Evolutionary conservation across 2,329 filamentous ascomycete species (phyloP).

Genomic region (Tetracladium maxilliforme): DNA sequence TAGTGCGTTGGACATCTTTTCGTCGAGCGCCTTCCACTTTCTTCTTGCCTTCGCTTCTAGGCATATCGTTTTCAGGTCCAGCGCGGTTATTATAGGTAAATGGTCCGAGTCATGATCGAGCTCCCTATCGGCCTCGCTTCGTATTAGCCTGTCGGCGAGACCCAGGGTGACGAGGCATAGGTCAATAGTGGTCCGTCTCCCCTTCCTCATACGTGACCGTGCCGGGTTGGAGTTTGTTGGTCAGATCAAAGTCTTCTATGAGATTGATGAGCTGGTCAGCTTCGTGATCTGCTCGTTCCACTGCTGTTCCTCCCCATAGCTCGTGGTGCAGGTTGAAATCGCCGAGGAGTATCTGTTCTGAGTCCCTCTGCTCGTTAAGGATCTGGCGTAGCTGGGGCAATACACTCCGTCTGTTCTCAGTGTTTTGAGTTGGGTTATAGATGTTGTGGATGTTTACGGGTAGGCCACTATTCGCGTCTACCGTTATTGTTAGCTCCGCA

Average conservation of each 20-base stretch:
- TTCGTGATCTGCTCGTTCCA: too few species aligned
- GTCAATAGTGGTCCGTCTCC: background rate
- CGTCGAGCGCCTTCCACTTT: background rate
- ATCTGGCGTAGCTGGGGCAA: too few species aligned
- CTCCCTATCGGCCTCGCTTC: constrained; percentile 4
- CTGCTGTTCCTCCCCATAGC: constrained; percentile 1
- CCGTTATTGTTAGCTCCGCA: constrained; percentile 4
- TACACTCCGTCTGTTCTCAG: constrained; percentile 3
- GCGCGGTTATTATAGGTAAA: constrained; percentile 8
- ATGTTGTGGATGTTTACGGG: constrained; percentile 7
- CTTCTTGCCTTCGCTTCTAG: too few species aligned
- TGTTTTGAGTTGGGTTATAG: constrained; percentile 6
- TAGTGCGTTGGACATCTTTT: too few species aligned
- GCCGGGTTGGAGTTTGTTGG: too few species aligned
- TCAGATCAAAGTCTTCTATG: constrained; percentile 1
- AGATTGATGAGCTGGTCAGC: background rate
- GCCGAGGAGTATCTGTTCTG: constrained; percentile 1
- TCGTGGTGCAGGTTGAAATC: constrained; percentile 2
- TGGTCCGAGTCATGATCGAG: constrained; percentile 10
- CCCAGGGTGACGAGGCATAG: constrained; percentile 3
- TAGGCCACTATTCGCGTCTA: constrained; percentile 1
- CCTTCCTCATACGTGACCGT: too few species aligned
- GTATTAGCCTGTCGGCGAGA: constrained; percentile 6
- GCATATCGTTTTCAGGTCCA: too few species aligned
- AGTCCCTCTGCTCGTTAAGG: too few species aligned